Evolutionary conservation across 345 rosid species (phyloP).

Genomic region (Citrus trifoliata): DNA sequence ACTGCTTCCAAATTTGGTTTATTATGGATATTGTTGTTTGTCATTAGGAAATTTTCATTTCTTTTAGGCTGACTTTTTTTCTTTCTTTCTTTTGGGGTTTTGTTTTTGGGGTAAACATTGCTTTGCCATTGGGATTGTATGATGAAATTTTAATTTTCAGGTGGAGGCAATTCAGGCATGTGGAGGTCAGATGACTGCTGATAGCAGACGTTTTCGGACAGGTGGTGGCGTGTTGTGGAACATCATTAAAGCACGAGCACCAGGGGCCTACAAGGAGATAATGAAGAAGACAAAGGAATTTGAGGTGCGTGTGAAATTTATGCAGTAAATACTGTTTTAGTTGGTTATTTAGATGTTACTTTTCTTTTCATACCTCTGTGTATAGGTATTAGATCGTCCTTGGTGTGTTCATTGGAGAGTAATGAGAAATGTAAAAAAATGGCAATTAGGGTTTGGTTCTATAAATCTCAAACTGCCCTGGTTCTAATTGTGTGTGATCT

Average conservation of each 20-base stretch:
- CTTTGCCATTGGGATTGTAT: slow-evolving; percentile 7
- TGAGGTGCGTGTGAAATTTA: slow-evolving; percentile 50
- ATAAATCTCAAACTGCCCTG: neutral
- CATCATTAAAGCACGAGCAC: slow-evolving; percentile 77
- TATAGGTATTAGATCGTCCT: neutral
- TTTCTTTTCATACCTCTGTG: neutral
- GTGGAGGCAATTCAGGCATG: slow-evolving; percentile 80
- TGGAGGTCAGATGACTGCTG: slow-evolving; percentile 97
- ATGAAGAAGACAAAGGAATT: slow-evolving; percentile 85
- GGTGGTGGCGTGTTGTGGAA: slow-evolving; percentile 92
- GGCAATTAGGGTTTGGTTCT: neutral
- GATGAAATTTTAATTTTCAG: slow-evolving; percentile 37
- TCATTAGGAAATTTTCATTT: neutral
- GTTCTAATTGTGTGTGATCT: neutral
- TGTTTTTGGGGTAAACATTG: too few relatives aligned
- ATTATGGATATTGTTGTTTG: too few relatives aligned
- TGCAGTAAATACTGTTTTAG: neutral
- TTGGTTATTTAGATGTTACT: neutral
- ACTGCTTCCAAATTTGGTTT: too few relatives aligned
- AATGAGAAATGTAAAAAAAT: neutral
- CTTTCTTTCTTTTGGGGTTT: neutral
- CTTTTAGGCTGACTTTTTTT: neutral
- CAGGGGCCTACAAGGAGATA: slow-evolving; percentile 67
- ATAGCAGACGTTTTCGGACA: slow-evolving; percentile 68
- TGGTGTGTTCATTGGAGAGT: neutral